A percentile compares a stretch with the other conserved stretches of the same genome.
These are phyloP conservation scores for Microsporum audouinii DNA, from an alignment of 2,329 filamentous ascomycete species.

Conservation along the genomic window DNA sequence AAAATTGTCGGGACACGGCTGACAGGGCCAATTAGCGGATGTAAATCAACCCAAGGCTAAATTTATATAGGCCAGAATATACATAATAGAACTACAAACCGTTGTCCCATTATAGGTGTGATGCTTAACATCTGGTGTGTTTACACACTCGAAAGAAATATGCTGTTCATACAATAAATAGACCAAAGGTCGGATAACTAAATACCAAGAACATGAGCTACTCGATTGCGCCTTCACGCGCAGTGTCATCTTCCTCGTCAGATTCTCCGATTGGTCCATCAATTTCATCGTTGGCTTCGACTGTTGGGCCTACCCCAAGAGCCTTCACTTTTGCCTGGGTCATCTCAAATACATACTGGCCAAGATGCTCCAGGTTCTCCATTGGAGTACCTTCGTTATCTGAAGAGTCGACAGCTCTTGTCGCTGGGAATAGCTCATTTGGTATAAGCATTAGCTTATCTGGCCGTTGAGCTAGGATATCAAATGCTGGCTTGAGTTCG, in stretches of 20 bases:
- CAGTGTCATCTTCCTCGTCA: slow-evolving; percentile 18
- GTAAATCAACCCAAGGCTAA: background rate
- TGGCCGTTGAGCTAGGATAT: slow-evolving; percentile 61
- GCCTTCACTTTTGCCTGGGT: slow-evolving; percentile 58
- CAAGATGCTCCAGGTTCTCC: slow-evolving; percentile 85
- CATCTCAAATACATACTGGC: slow-evolving; percentile 96
- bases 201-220: background rate
- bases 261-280: slow-evolving; percentile 25
- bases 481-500: slow-evolving; percentile 79
- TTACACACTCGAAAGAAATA: background rate
- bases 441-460: slow-evolving; percentile 72
- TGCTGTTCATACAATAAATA: background rate
- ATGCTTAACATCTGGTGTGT: background rate
- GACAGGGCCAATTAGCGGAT: background rate
- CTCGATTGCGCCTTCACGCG: slow-evolving; percentile 6
- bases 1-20: background rate
- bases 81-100: background rate
- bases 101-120: background rate
- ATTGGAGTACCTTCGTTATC: slow-evolving; percentile 53
- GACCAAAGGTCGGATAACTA: background rate
- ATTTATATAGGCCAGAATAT: background rate
- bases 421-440: slow-evolving; percentile 72
- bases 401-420: slow-evolving; percentile 36
- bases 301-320: slow-evolving; percentile 37
- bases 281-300: slow-evolving; percentile 20